Evolutionary conservation across 1,139 yeast genomes (phyloP).

Genomic region (Keqinozyma sinolaborantium): DNA sequence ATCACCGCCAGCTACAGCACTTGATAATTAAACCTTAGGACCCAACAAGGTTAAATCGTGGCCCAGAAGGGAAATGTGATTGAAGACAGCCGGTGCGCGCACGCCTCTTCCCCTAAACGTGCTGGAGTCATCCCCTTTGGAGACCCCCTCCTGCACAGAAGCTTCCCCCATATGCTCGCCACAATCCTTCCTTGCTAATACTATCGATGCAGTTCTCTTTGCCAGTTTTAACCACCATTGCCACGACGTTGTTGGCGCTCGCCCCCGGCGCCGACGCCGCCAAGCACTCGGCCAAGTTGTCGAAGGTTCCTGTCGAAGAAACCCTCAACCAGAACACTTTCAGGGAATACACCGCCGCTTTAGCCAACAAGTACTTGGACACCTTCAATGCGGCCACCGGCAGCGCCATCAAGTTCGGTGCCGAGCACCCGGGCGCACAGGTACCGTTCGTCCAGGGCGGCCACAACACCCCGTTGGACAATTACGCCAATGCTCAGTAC

Average conservation of each 20-base stretch:
- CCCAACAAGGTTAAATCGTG: no score
- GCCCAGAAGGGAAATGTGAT: no score
- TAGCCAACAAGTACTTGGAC: constrained; percentile 69
- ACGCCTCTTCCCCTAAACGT: no score
- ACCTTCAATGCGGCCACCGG: constrained; percentile 42
- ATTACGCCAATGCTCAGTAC: constrained; percentile 93
- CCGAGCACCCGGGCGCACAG: constrained; percentile 19
- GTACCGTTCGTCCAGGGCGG: constrained; percentile 45
- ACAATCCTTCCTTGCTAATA: neutral
- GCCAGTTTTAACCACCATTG: constrained; percentile 37
- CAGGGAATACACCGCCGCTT: constrained; percentile 61
- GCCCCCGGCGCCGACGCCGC: constrained; percentile 50
- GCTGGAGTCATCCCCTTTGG: no score
- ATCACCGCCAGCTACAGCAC: no score
- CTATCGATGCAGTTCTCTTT: constrained; percentile 11
- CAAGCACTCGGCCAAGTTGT: constrained; percentile 58
- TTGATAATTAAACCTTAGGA: no score
- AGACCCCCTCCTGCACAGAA: no score
- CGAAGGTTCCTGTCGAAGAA: constrained; percentile 61
- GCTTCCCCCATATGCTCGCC: neutral
- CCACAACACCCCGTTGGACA: constrained; percentile 79
- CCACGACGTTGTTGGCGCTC: constrained; percentile 48
- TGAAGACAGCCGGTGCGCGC: no score
- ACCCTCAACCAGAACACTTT: constrained; percentile 58
- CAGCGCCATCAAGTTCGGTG: constrained; percentile 18